phyloP scores from a whole-genome alignment of 1,139 yeast species.

The Scheffersomyces segobiensis region DNA sequence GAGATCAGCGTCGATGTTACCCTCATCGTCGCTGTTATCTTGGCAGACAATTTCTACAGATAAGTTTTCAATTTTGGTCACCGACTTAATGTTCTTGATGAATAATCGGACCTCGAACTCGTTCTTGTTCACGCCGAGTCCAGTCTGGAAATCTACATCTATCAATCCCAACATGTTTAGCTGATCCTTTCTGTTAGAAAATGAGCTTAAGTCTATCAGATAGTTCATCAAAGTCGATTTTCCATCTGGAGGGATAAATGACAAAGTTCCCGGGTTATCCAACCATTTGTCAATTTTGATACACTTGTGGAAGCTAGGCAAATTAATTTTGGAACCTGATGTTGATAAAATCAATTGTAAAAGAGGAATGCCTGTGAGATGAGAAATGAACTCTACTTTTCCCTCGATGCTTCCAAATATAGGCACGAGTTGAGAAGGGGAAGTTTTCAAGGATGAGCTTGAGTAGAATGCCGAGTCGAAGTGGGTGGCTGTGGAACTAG shows the following conservation, averaged over 20 bases:
- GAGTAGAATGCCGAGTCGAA: slow-evolving; percentile 21
- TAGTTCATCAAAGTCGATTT: slow-evolving; percentile 65
- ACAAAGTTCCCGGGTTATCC: slow-evolving; percentile 40
- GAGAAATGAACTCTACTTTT: slow-evolving; percentile 59
- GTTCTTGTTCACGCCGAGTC: slow-evolving; percentile 59
- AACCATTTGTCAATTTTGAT: slow-evolving; percentile 51
- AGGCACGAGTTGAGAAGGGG: slow-evolving; percentile 33
- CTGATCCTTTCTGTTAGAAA: slow-evolving; percentile 19
- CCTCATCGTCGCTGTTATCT: slow-evolving; percentile 3
- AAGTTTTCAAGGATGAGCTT: slow-evolving; percentile 8
- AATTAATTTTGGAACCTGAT: slow-evolving; percentile 43
- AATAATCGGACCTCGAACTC: slow-evolving; percentile 76
- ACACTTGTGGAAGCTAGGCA: slow-evolving; percentile 62
- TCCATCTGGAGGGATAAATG: slow-evolving; percentile 91
- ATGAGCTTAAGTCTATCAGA: slow-evolving; percentile 48
- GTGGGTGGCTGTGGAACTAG: slow-evolving; percentile 8
- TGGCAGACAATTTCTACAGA: slow-evolving; percentile 50
- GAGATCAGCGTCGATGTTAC: slow-evolving; percentile 2
- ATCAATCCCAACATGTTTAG: slow-evolving; percentile 52
- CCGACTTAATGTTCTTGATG: slow-evolving; percentile 46
- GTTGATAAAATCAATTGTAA: slow-evolving; percentile 55
- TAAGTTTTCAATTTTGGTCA: slow-evolving; percentile 59
- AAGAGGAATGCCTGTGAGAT: slow-evolving; percentile 74
- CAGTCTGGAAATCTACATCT: slow-evolving; percentile 58
- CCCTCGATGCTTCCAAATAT: slow-evolving; percentile 68